Percentiles rank a stretch among this genome's conserved stretches.
These are phyloP conservation scores for Kwoniella pini DNA, from an alignment of 768 basidiomycete species.

Conservation along the genomic window DNA sequence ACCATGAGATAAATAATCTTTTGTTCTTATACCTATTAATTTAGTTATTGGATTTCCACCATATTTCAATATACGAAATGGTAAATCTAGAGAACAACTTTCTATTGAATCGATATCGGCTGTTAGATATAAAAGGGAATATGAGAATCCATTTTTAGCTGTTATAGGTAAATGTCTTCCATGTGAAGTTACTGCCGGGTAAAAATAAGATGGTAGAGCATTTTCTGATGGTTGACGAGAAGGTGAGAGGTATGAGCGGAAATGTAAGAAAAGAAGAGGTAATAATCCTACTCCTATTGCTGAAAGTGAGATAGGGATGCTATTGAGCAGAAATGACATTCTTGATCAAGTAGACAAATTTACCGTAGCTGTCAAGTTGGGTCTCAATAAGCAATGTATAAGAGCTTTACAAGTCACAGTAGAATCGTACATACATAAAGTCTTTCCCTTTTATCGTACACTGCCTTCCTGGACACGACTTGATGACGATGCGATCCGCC, in stretches of 20 bases:
- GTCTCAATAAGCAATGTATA: background rate
- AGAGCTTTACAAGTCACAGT: too few relatives aligned
- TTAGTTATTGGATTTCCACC: constrained; percentile 57
- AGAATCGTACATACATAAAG: too few relatives aligned
- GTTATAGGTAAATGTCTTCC: constrained; percentile 26
- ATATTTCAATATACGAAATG: constrained; percentile 61
- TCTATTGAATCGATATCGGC: constrained; percentile 65
- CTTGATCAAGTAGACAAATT: background rate
- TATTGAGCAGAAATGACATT: background rate
- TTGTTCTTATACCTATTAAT: constrained; percentile 59
- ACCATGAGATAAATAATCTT: constrained; percentile 57
- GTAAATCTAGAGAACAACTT: constrained; percentile 58
- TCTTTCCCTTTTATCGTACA: too few relatives aligned
- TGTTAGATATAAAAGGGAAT: constrained; percentile 63
- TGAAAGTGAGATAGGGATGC: background rate
- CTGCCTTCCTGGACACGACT: too few relatives aligned
- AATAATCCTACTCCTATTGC: background rate
- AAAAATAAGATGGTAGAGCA: constrained; percentile 21
- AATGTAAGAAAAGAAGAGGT: constrained; percentile 11
- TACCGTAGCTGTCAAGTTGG: background rate
- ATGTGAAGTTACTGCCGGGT: constrained; percentile 29
- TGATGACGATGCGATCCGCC: too few relatives aligned
- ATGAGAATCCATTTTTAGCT: constrained; percentile 46
- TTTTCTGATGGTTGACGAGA: background rate
- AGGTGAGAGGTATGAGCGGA: constrained; percentile 9